Percentiles rank a stretch among this genome's conserved stretches.
Conservation (phyloP, 768 basidiomycete species). For the Suillus alpinus region DNA sequence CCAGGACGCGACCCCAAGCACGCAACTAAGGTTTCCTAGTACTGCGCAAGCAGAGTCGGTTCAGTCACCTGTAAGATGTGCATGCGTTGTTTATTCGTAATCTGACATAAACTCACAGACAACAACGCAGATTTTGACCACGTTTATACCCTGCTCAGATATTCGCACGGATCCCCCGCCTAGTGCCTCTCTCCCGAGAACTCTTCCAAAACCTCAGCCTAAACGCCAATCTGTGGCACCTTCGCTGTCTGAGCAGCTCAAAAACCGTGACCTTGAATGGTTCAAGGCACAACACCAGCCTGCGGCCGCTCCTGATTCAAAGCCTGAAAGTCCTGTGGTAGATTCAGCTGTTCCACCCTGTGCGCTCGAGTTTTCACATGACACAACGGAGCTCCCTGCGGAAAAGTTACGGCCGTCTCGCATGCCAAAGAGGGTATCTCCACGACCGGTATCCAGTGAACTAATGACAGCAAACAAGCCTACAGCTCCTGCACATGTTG, state of each 20-base stretch:
- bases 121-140: not conserved
- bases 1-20: not conserved
- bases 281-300: conserved; percentile 19
- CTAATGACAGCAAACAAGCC: not conserved
- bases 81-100: not conserved
- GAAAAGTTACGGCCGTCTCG: conserved; percentile 1
- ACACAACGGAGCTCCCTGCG: not conserved
- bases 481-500: not conserved
- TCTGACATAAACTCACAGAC: not conserved
- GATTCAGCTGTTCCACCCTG: not conserved
- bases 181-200: not conserved
- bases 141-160: not conserved
- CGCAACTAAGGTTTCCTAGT: not conserved
- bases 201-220: conserved; percentile 22
- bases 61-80: not conserved
- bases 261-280: conserved; percentile 30
- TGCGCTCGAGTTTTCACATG: too few species aligned
- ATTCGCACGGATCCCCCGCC: not conserved
- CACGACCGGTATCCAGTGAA: not conserved
- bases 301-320: not conserved
- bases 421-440: not conserved
- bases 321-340: not conserved
- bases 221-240: conserved; percentile 19
- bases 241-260: conserved; percentile 21
- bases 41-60: not conserved